phyloP scores from a whole-genome alignment of 306 rosid species.

The Neltuma alba region DNA sequence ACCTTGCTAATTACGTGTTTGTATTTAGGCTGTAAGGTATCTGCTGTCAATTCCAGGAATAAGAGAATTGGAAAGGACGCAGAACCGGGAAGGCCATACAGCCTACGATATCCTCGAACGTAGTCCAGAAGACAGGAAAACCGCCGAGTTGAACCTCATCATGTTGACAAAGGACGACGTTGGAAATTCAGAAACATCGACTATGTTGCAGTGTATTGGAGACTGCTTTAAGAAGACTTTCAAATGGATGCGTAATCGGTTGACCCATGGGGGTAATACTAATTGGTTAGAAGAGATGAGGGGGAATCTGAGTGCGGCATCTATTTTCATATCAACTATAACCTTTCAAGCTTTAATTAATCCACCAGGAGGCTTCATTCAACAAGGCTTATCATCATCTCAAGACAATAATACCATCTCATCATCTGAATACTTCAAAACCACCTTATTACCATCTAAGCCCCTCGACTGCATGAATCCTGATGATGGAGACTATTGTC shows the following conservation, averaged over 20 bases:
- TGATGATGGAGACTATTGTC: no score
- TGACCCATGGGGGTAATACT: no score
- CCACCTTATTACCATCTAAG: no score
- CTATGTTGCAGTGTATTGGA: no score
- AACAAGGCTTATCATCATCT: neutral
- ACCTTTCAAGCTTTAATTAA: neutral
- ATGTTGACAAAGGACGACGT: neutral
- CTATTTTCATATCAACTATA: neutral
- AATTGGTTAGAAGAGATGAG: neutral
- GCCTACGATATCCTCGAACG: neutral
- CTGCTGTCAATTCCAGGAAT: neutral
- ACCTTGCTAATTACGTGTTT: no score
- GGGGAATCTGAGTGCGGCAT: neutral
- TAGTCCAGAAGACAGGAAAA: neutral
- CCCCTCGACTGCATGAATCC: no score
- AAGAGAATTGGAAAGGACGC: neutral
- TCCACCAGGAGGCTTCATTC: neutral
- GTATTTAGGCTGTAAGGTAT: neutral
- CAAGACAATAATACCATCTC: no score
- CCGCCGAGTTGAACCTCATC: neutral
- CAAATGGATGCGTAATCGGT: no score
- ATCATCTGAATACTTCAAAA: no score
- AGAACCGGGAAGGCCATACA: neutral
- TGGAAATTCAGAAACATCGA: no score
- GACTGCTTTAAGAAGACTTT: no score